These are phyloP conservation scores for Wickerhamiella dianesei DNA, from an alignment of 805 yeast species.

Conservation along the genomic window DNA sequence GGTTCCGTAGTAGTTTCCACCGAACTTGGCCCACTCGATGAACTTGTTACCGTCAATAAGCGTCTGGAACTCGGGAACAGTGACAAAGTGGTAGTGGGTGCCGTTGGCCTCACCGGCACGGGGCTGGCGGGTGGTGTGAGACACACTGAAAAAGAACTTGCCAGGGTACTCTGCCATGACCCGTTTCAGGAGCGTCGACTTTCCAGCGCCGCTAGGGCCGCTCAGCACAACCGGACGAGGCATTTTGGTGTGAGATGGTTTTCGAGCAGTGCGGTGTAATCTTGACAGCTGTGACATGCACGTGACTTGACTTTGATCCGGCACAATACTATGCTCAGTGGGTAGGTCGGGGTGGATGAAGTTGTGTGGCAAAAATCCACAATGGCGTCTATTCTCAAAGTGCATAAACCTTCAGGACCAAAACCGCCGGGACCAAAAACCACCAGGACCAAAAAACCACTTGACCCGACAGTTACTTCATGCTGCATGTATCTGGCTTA, in stretches of 20 bases:
- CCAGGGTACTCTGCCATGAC: slow-evolving; percentile 83
- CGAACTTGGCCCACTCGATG: slow-evolving; percentile 96
- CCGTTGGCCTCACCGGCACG: slow-evolving; percentile 87
- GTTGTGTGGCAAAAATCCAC: too few relatives aligned
- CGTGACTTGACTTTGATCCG: too few relatives aligned
- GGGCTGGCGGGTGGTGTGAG: slow-evolving; percentile 85
- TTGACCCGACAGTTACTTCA: too few relatives aligned
- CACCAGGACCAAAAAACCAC: too few relatives aligned
- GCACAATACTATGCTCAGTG: too few relatives aligned
- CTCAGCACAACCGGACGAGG: slow-evolving; percentile 84
- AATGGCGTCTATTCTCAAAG: too few relatives aligned
- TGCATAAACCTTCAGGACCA: too few relatives aligned
- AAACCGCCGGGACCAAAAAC: too few relatives aligned
- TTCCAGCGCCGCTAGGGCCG: slow-evolving; percentile 94
- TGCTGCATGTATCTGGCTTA: too few relatives aligned
- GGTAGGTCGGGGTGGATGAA: too few relatives aligned
- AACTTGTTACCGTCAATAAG: slow-evolving; percentile 64
- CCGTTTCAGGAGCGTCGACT: slow-evolving; percentile 82
- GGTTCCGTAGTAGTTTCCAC: slow-evolving; percentile 96
- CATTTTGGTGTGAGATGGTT: slow-evolving; percentile 16
- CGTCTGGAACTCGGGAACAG: slow-evolving; percentile 65
- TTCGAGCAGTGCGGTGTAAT: too few relatives aligned
- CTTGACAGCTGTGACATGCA: too few relatives aligned
- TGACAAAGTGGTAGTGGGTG: slow-evolving; percentile 73
- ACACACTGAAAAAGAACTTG: slow-evolving; percentile 84